A percentile compares a stretch with the other conserved stretches of the same genome.
These are phyloP conservation scores for Beauveria caledonica DNA, from an alignment of 2,329 filamentous ascomycete genomes.

Conservation along the genomic window DNA sequence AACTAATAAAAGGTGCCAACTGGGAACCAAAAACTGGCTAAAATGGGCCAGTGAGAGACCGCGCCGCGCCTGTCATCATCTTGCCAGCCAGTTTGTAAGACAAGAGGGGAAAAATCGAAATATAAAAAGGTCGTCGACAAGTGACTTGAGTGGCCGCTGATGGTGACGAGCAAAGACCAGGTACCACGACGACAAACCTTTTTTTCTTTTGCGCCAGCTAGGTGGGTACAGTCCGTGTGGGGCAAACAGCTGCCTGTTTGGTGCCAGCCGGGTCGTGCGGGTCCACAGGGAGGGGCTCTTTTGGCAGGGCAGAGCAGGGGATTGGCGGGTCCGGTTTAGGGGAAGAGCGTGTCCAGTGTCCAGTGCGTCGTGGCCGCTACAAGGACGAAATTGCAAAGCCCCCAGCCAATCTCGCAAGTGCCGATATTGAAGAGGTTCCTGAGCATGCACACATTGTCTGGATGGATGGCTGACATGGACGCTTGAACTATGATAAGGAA, in stretches of 20 bases:
- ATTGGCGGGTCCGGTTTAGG: too few species aligned
- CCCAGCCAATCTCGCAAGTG: background rate
- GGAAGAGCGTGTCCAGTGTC: background rate
- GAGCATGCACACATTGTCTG: too few species aligned
- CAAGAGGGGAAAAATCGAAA: background rate
- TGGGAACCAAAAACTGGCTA: background rate
- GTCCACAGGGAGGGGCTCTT: background rate
- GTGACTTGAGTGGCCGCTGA: background rate
- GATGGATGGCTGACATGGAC: too few species aligned
- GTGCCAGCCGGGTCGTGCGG: background rate
- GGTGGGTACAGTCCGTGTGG: conserved; percentile 1
- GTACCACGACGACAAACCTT: background rate
- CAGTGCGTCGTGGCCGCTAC: background rate
- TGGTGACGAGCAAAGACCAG: background rate
- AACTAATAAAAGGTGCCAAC: background rate
- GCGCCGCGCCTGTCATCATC: background rate
- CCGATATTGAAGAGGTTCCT: background rate
- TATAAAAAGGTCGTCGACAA: background rate
- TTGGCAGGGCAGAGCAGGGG: too few species aligned
- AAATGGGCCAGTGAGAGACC: background rate
- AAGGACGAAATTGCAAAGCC: background rate
- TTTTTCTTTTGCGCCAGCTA: background rate
- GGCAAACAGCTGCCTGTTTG: conserved; percentile 6
- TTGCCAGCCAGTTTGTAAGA: background rate
- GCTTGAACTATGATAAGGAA: background rate